Evolutionary conservation across 192 early-diverging fungal species (phyloP).

Genomic region (Mortierella hygrophila): DNA sequence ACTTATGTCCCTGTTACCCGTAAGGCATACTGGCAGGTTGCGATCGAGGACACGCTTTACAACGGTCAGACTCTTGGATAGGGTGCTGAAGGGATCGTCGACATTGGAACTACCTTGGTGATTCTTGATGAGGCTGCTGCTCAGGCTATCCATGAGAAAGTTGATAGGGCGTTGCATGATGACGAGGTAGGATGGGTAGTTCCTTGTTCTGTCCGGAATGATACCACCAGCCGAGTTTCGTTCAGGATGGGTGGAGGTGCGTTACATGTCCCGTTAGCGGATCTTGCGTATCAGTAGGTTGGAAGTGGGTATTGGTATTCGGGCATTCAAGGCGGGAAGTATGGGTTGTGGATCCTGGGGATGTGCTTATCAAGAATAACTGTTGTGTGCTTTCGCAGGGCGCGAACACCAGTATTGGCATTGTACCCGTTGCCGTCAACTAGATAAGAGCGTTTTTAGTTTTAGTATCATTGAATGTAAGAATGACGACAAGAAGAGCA

Average conservation of each 20-base stretch:
- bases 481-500: conserved; percentile 15
- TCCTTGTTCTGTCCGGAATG: background rate
- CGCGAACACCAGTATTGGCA: conserved; percentile 60
- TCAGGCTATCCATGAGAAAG: conserved; percentile 52
- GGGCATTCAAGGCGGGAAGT: conserved; percentile 26
- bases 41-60: conserved; percentile 55
- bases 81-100: conserved; percentile 58
- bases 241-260: conserved; percentile 46
- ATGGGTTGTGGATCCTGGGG: conserved; percentile 60
- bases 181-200: background rate
- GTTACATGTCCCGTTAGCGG: conserved; percentile 30
- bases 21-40: conserved; percentile 64
- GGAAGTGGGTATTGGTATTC: background rate
- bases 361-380: conserved; percentile 71
- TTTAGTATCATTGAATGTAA: background rate
- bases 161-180: background rate
- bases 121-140: conserved; percentile 62
- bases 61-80: conserved; percentile 39
- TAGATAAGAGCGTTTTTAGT: background rate
- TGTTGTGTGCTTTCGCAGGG: conserved; percentile 71
- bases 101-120: conserved; percentile 72
- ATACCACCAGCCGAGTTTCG: conserved; percentile 7
- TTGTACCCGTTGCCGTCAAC: conserved; percentile 45
- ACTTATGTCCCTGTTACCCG: conserved; percentile 63
- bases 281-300: conserved; percentile 31